A percentile compares a stretch with the other conserved stretches of the same genome.
Conservation (phyloP, 2,329 filamentous ascomycete genomes). For the Pseudodiploospora longispora region DNA sequence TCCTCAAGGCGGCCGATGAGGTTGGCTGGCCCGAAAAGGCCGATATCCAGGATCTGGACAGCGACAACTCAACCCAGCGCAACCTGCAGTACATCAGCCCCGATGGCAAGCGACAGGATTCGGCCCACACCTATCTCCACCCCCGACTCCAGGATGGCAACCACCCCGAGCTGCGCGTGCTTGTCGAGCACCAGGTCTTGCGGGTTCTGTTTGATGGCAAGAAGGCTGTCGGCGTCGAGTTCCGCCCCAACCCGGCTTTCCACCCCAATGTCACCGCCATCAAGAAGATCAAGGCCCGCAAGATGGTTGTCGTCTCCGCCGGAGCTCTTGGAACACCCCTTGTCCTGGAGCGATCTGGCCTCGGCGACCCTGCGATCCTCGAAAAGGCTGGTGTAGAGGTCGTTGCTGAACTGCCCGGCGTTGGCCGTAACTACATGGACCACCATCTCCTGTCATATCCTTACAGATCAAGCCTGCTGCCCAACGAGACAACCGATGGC, state of each 20-base stretch:
- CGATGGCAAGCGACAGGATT: constrained; percentile 13
- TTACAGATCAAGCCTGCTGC: constrained; percentile 24
- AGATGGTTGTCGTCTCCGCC: constrained; percentile 41
- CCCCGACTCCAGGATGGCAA: constrained; percentile 19
- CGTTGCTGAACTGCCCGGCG: constrained; percentile 38
- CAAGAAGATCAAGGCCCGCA: constrained; percentile 39
- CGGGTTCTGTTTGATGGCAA: constrained; percentile 47
- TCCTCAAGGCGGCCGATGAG: constrained; percentile 37
- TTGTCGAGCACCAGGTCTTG: constrained; percentile 25
- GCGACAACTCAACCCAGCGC: constrained; percentile 22
- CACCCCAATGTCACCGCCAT: constrained; percentile 22
- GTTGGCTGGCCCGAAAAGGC: constrained; percentile 40
- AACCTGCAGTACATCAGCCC: constrained; percentile 35
- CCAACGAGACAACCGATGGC: constrained; percentile 30
- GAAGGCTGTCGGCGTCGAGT: constrained; percentile 48
- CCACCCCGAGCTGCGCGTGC: constrained; percentile 23
- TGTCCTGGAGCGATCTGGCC: constrained; percentile 51
- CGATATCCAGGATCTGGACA: constrained; percentile 42
- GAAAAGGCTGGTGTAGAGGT: constrained; percentile 35
- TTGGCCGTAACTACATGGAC: constrained; percentile 41
- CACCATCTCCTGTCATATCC: constrained; percentile 39
- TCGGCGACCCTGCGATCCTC: constrained; percentile 40
- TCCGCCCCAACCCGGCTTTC: constrained; percentile 37
- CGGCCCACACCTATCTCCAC: constrained; percentile 21
- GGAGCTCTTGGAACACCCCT: constrained; percentile 42